These are phyloP conservation scores for Candida insectorum DNA, from an alignment of 805 yeast genomes.

Conservation along the genomic window DNA sequence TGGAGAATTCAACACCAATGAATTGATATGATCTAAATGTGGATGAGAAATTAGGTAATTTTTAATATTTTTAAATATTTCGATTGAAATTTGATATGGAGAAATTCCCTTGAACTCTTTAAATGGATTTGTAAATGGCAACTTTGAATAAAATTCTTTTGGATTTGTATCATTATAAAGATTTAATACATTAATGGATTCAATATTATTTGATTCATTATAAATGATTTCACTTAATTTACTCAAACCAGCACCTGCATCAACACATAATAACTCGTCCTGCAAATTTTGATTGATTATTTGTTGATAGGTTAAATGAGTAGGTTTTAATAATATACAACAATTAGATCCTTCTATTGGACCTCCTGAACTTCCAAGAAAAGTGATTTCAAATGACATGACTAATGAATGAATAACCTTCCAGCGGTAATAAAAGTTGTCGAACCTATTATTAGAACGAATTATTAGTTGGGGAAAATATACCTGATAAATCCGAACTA, in stretches of 20 bases:
- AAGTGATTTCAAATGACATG: slow-evolving; percentile 55
- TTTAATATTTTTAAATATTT: slow-evolving; percentile 23
- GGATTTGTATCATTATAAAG: slow-evolving; percentile 29
- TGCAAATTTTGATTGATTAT: slow-evolving; percentile 22
- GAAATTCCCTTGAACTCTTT: slow-evolving; percentile 7
- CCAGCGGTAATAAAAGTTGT: background rate
- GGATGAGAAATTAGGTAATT: slow-evolving; percentile 70
- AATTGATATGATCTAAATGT: slow-evolving; percentile 77
- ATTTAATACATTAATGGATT: slow-evolving; percentile 7
- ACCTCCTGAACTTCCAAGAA: slow-evolving; percentile 83
- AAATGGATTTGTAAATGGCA: slow-evolving; percentile 23
- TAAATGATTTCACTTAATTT: slow-evolving; percentile 45
- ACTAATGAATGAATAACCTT: background rate
- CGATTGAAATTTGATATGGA: slow-evolving; percentile 9
- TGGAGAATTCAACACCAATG: slow-evolving; percentile 71
- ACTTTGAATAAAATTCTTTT: slow-evolving; percentile 16
- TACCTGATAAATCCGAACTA: too few relatives aligned
- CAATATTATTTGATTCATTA: slow-evolving; percentile 17
- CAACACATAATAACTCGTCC: slow-evolving; percentile 55
- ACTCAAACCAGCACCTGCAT: slow-evolving; percentile 75
- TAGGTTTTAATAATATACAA: slow-evolving; percentile 62
- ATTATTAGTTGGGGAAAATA: too few relatives aligned
- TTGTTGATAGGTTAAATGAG: slow-evolving; percentile 36
- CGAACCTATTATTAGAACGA: too few relatives aligned
- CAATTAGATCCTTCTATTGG: slow-evolving; percentile 73